Percentiles rank a stretch among this genome's conserved stretches.
These are phyloP conservation scores for Parasitella parasitica DNA, from an alignment of 371 early-diverging fungal species.

Conservation along the genomic window DNA sequence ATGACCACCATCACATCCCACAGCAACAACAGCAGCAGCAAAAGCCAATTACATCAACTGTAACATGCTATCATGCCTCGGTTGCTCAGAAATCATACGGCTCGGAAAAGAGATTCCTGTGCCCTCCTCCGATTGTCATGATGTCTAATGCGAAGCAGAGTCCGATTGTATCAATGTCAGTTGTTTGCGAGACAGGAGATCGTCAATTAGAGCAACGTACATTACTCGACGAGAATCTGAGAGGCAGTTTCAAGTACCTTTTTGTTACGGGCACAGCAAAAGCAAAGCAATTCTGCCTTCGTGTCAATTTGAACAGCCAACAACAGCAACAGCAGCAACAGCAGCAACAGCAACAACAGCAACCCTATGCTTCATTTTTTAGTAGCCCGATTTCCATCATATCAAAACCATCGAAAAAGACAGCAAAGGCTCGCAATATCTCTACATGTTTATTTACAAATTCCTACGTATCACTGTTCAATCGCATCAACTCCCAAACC, in stretches of 20 bases:
- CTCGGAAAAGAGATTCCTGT: constrained; percentile 83
- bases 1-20: not conserved
- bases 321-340: constrained; percentile 3
- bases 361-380: constrained; percentile 56
- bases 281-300: constrained; percentile 76
- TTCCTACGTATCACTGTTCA: constrained; percentile 69
- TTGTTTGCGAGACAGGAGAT: constrained; percentile 51
- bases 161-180: constrained; percentile 63
- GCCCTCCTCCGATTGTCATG: constrained; percentile 83
- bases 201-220: constrained; percentile 52
- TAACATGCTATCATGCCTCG: constrained; percentile 66
- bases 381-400: constrained; percentile 77
- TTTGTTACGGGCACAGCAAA: constrained; percentile 80
- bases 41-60: constrained; percentile 22
- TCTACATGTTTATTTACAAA: constrained; percentile 75
- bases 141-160: constrained; percentile 31
- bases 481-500: constrained; percentile 88
- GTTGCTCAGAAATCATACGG: constrained; percentile 92
- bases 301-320: constrained; percentile 31
- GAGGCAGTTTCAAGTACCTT: constrained; percentile 66
- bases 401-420: constrained; percentile 88
- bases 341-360: constrained; percentile 9
- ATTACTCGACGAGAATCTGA: constrained; percentile 51
- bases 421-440: constrained; percentile 75
- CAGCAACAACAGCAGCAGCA: constrained; percentile 16